Base-by-base conservation (phyloP, 768 basidiomycete genomes). In the Psilocybe azurescens region DNA sequence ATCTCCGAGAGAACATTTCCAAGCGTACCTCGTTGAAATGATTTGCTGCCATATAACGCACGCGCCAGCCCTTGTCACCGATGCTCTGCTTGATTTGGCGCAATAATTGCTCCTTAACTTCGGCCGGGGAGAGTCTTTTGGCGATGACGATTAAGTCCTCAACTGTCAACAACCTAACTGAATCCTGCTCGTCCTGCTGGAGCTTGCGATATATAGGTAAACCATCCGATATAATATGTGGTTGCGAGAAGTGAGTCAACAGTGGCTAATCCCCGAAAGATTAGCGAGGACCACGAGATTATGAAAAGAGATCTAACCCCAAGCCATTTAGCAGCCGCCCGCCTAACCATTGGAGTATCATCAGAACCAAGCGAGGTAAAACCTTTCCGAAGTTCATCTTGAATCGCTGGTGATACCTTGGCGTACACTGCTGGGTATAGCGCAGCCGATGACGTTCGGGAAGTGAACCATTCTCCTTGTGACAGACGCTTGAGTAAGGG, bases 381-480 rank as follows among this genome's bases (percentile, higher is more conserved):
- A 56, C 89, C 86, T 74, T 91, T 92, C 64, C 96, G 86, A 68
- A 99, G 78, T 44, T 99, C 97, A 59, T 95, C 94, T 75, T 95
- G 93, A 61, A 89, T 78, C 44, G 80, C 69, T 13, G 88, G 77
- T 2, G 90, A 85, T 20, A 90, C 91, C 72, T 90, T 90, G 32
- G 87, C 79, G 74, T 99, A 99, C 36, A 94, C 93, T 11, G 95
- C 89, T 14, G 95, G 86, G 76, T 93, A 99, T 18, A 99, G 84
- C 8, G 97, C 93, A 61, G 95, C 95, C 41, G 97, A 93, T 24
- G 97, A 98, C 44, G 95, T 97, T 60, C 97, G 87, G 5, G 95
- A 96, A 11, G 97, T 99, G 80, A 99, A 99, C 97, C 97, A 99
- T 77, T 99, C 97, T 61, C 96, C 97, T 60, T 86, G 85, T 2